Evolutionary conservation across 2,329 filamentous ascomycete species (phyloP).

Genomic region (Eurotiales sp.): DNA sequence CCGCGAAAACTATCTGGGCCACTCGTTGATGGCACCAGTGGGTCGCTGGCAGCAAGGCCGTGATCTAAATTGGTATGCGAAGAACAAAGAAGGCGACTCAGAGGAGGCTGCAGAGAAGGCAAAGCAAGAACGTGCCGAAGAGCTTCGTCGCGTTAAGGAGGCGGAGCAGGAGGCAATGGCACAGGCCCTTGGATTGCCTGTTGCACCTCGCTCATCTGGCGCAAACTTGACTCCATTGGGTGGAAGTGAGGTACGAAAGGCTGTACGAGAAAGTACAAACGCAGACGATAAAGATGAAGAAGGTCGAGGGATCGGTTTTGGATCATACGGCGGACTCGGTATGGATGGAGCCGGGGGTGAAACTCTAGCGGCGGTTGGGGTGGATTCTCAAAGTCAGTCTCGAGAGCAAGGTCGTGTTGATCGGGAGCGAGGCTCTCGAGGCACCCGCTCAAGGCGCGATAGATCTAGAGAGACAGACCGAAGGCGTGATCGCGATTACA

Average conservation of each 20-base stretch:
- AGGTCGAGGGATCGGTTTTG: conserved; percentile 32
- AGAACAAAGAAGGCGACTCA: conserved; percentile 49
- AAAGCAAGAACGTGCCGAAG: conserved; percentile 65
- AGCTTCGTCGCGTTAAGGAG: conserved; percentile 79
- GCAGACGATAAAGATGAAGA: conserved; percentile 25
- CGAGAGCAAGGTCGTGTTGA: conserved; percentile 27
- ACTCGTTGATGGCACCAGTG: conserved; percentile 87
- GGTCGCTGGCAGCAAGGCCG: conserved; percentile 85
- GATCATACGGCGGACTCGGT: conserved; percentile 31
- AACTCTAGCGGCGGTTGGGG: conserved; percentile 23
- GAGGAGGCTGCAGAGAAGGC: conserved; percentile 37
- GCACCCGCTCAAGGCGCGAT: conserved; percentile 19
- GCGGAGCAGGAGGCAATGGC: conserved; percentile 90
- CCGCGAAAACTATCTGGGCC: conserved; percentile 86
- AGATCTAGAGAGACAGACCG: conserved; percentile 47
- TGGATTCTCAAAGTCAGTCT: conserved; percentile 20
- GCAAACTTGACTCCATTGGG: conserved; percentile 61
- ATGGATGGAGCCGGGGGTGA: conserved; percentile 28
- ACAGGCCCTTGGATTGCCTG: conserved; percentile 73
- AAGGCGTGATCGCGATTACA: conserved; percentile 25
- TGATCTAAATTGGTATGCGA: conserved; percentile 64
- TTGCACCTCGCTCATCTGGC: conserved; percentile 59
- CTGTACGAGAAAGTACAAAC: conserved; percentile 42
- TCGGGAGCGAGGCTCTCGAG: conserved; percentile 23
- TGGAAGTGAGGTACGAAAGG: conserved; percentile 55